A percentile compares a stretch with the other conserved stretches of the same genome.
phyloP scores from a whole-genome alignment of 169 alveolate genomes.

The Ichthyophthirius multifiliis region DNA sequence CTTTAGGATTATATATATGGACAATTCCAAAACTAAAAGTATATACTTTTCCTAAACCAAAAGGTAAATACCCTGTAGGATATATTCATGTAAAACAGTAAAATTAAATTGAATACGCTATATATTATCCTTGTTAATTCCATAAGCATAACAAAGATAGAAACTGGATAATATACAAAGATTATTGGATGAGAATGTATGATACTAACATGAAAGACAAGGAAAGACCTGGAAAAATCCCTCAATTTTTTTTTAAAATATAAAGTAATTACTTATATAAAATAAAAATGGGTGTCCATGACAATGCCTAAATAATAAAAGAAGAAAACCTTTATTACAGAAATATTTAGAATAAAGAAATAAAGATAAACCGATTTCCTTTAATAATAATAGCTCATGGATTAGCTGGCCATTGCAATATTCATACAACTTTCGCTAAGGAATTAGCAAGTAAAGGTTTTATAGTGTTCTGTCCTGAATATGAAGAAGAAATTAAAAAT shows the following conservation, averaged over 20 bases:
- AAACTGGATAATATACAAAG: constrained; percentile 23
- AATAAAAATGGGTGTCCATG: constrained; percentile 19
- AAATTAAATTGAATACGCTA: background rate
- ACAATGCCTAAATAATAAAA: constrained; percentile 3
- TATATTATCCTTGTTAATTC: background rate
- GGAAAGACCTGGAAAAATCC: constrained; percentile 21
- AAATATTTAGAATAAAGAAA: background rate
- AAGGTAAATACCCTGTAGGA: background rate
- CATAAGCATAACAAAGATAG: constrained; percentile 5
- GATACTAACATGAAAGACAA: constrained; percentile 29
- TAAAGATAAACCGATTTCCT: background rate
- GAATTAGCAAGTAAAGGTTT: constrained; percentile 25
- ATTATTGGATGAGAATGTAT: constrained; percentile 24
- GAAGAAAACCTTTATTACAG: background rate
- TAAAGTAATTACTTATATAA: constrained; percentile 10
- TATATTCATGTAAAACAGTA: background rate
- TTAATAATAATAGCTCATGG: constrained; percentile 17
- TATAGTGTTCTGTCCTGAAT: constrained; percentile 29
- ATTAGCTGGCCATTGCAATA: constrained; percentile 35
- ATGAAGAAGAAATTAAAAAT: constrained; percentile 21
- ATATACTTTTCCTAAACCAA: background rate
- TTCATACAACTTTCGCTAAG: constrained; percentile 7
- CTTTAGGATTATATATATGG: background rate
- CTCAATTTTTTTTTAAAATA: constrained; percentile 16
- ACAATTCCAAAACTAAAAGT: background rate